These are phyloP conservation scores for Lentinula boryana DNA, from an alignment of 768 basidiomycete genomes.

Conservation along the genomic window DNA sequence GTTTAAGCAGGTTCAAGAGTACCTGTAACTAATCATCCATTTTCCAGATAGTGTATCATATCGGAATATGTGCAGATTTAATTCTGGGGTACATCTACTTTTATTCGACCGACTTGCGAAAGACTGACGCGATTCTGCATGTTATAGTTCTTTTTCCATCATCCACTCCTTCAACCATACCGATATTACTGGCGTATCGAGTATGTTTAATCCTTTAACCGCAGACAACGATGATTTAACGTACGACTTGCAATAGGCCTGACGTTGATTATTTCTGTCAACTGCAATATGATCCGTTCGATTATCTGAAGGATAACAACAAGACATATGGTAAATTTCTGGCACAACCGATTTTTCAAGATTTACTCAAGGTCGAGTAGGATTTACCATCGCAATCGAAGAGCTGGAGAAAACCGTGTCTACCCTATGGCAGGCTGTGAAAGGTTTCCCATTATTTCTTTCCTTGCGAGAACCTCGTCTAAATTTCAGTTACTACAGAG, in stretches of 20 bases:
- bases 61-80: constrained; percentile 77
- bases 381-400: constrained; percentile 53
- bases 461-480: neutral
- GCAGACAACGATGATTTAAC: neutral
- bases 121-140: neutral
- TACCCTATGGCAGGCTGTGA: constrained; percentile 53
- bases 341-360: neutral
- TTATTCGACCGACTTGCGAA: constrained; percentile 11
- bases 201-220: constrained; percentile 19
- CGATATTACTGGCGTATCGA: constrained; percentile 62
- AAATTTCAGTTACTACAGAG: constrained; percentile 26
- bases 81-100: constrained; percentile 49
- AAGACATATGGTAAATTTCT: constrained; percentile 35
- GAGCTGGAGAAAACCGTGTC: constrained; percentile 57
- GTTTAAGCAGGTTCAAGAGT: neutral
- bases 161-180: constrained; percentile 44
- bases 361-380: constrained; percentile 16
- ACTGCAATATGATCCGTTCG: constrained; percentile 64
- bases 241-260: constrained; percentile 30
- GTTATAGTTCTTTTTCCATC: constrained; percentile 48
- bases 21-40: neutral
- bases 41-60: constrained; percentile 41
- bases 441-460: constrained; percentile 19
- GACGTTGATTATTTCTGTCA: constrained; percentile 57
- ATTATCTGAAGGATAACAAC: constrained; percentile 66